Evolutionary conservation across 345 rosid species (phyloP), one percentile per base, ranked within the genome.

Genomic region (Schrenkiella parvula): DNA sequence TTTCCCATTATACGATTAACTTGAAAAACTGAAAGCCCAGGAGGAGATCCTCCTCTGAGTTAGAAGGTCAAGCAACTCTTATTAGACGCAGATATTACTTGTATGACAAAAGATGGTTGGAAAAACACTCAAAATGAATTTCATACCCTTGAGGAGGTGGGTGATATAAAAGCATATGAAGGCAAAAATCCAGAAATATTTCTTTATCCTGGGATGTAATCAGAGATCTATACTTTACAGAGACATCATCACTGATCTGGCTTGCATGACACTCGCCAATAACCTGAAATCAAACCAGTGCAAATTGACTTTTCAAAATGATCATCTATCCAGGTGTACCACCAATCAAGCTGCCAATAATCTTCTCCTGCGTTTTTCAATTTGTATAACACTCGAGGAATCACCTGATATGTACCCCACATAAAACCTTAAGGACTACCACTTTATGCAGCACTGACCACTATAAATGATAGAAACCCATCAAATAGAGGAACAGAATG

Each of bases 231-330:
- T 93, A 93, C 75, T 89, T 91, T 47, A 55, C 81, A 71, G 88
- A 86, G 72, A 80, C 78, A 68, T 89, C 96, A 42, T 85, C 85
- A 76, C 83, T 80, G 74, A 89, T 74, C 53, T 70, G 68, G 42
- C 68, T 83, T 62, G 88, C 88, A 85, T 93, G 96, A 64, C 97
- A 93, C 72, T 89, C 96, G 78, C 96, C 96, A 54, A 89, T 85
- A 67, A 86, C 96, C 98, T 93, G 80, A 72, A 77, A 79, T 63
- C 73, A 80, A 72, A 13, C 38, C 71, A 77, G 35, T 62, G 34
- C 42, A 68, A 8, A 13, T 14, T 32, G 35, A 62, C 14, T 41
- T 52, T 66, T 12, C 0, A 1, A 54, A 25, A 54, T 15, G 7
- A 21, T 14, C 19, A 25, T 23, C 23, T 61, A 23, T 43, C 46